Base-by-base conservation (phyloP, 2,329 filamentous ascomycete species). In the Geoglossum cookeanum region DNA sequence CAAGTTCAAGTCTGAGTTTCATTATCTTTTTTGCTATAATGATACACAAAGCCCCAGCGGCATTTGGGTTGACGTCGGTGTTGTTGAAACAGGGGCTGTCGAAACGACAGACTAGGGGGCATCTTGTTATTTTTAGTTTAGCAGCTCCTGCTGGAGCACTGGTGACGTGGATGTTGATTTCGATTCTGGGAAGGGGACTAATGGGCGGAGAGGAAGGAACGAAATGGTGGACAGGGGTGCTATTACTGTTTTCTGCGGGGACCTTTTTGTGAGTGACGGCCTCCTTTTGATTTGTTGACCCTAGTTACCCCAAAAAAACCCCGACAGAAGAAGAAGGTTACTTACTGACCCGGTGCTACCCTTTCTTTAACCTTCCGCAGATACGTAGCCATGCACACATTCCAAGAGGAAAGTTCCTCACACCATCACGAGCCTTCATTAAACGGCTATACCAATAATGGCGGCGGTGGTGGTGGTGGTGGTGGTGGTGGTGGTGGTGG, bases 381-480 rank as follows among this genome's bases (percentile, higher is more conserved):
- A 64, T 95, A 97, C 66, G 92, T 98, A 48, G 92, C 92, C 0
- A 96, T 97, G 90, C 92, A 98, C 67, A 89, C 90, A 0, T 95
- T 97, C 88, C 87, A 94, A 67, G 90, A 95, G 65, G 79, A 83
- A 27, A 72, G 75, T 11, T 61, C 64, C 15, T 62, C 62, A 22
- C 63, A 66, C 6, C 52, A 61, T 51, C 62, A 68, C 55, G 64
- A 65, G 35, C 33, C 55, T 52, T 48, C 54, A 49, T 8, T 44
- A 52, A 81, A 83, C 60, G 76, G 80, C 55, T 80, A 79, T 64
- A 64, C 72, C 5, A 79, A 83, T 22, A n/a, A n/a, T n/a, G n/a
- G n/a, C n/a, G n/a, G n/a, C n/a, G 22, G 22, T 2, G 70, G 70
- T 2, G 69, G 67, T 53, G 64, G 68, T n/a, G 22, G 22, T 2